Evolutionary conservation across 2,329 filamentous ascomycete species (phyloP).

Genomic region (Sclerotinia nivalis): DNA sequence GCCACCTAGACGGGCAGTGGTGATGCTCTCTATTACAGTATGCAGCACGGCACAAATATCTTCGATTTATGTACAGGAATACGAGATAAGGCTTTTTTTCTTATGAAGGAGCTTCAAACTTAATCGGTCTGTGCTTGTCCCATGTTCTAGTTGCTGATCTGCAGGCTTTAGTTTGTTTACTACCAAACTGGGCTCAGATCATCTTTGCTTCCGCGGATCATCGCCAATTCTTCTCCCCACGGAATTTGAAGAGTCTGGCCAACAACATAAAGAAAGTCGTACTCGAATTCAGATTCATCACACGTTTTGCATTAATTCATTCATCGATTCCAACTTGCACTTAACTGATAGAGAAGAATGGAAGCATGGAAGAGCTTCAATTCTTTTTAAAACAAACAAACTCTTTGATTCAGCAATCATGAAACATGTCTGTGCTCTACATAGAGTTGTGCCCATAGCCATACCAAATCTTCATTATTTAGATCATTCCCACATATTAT

Average conservation of each 20-base stretch:
- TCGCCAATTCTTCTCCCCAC: neutral
- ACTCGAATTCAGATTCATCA: neutral
- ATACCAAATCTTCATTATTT: neutral
- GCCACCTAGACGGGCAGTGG: neutral
- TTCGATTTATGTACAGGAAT: neutral
- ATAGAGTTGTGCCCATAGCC: neutral
- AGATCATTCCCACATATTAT: neutral
- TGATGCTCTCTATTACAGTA: neutral
- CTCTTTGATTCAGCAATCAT: conserved; percentile 8
- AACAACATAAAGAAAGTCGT: neutral
- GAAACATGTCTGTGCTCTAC: conserved; percentile 10
- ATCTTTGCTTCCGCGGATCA: conserved; percentile 6
- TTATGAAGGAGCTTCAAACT: neutral
- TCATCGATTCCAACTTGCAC: neutral
- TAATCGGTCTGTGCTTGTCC: neutral
- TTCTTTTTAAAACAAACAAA: neutral
- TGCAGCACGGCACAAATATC: neutral
- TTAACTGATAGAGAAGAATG: conserved; percentile 1
- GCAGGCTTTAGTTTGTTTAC: neutral
- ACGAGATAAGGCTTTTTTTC: neutral
- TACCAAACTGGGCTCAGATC: neutral
- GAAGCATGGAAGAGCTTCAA: neutral
- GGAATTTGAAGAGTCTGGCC: neutral
- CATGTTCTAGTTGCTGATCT: neutral
- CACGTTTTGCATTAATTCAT: neutral